Evolutionary conservation across 75 land plant genomes (phyloP).

Genomic region (Isoetes taiwanensis): DNA sequence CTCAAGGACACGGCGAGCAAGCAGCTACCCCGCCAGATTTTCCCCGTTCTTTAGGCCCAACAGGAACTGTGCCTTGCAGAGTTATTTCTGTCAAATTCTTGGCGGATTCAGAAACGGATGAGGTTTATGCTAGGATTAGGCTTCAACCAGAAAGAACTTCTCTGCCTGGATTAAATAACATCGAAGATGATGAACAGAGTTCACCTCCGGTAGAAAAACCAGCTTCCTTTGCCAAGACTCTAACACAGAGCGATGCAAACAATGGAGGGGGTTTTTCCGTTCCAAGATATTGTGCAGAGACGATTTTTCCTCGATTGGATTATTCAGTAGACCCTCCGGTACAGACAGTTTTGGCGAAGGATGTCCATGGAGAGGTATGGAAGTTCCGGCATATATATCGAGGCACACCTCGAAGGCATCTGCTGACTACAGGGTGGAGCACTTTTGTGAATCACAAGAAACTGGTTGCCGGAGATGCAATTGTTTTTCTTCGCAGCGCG

Average conservation of each 20-base stretch:
- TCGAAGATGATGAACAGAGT: background rate
- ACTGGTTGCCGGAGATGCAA: slow-evolving; percentile 5
- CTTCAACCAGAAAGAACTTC: background rate
- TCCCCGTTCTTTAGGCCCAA: background rate
- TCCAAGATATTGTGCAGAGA: slow-evolving; percentile 1
- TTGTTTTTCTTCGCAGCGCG: background rate
- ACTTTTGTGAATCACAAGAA: slow-evolving; percentile 7
- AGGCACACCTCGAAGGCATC: background rate
- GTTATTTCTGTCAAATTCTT: background rate
- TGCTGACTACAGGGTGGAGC: slow-evolving; percentile 3
- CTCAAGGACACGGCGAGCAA: slow-evolving; percentile 4
- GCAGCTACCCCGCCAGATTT: background rate
- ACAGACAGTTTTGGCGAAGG: slow-evolving; percentile 1
- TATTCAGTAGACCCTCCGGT: slow-evolving; percentile 2
- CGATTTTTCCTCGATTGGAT: slow-evolving; percentile 8
- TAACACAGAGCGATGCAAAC: slow-evolving; percentile 5
- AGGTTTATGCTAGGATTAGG: background rate
- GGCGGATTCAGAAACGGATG: slow-evolving; percentile 1
- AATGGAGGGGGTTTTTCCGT: background rate
- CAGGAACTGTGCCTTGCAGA: background rate
- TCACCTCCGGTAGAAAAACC: background rate
- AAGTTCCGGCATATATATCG: slow-evolving; percentile 3
- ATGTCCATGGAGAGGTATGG: slow-evolving; percentile 6
- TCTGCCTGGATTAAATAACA: too few relatives aligned
- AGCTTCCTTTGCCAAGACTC: slow-evolving; percentile 6